Percentiles rank a stretch among this genome's conserved stretches.
Conservation (phyloP, 202 grass and related monocot genomes). For the Dendrocalamus latiflorus region DNA sequence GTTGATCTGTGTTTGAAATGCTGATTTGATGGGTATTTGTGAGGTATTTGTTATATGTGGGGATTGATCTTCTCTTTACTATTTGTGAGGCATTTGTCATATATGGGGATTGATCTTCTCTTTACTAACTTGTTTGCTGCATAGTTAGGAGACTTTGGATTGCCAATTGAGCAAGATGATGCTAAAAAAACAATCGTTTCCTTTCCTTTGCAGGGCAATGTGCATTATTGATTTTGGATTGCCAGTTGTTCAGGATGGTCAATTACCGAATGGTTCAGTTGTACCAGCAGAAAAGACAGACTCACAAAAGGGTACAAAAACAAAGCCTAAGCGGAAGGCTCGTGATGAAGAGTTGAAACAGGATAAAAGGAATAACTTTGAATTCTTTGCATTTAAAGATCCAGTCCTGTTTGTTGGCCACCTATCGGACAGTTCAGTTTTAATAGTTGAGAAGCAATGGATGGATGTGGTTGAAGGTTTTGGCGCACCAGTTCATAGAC, state of each 20-base stretch:
- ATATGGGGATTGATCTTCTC: background rate
- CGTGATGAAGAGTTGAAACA: conserved; percentile 40
- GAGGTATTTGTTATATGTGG: no score
- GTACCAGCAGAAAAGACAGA: conserved; percentile 35
- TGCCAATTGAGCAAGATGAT: background rate
- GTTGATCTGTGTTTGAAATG: background rate
- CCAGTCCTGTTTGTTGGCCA: conserved; percentile 74
- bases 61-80: no score
- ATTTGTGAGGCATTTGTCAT: background rate
- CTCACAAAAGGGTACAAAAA: conserved; percentile 27
- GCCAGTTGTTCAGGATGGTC: conserved; percentile 53
- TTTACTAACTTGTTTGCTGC: background rate
- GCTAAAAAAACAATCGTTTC: background rate
- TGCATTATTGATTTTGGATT: conserved; percentile 89
- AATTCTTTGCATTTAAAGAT: conserved; percentile 62
- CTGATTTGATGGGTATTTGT: background rate
- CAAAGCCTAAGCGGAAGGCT: conserved; percentile 55
- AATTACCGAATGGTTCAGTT: conserved; percentile 18
- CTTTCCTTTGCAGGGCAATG: conserved; percentile 64
- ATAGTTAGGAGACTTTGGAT: background rate
- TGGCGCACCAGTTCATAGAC: conserved; percentile 69
- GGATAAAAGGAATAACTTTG: conserved; percentile 56
- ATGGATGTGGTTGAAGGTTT: conserved; percentile 75
- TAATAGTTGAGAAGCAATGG: conserved; percentile 86
- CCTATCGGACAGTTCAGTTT: conserved; percentile 62